These are phyloP conservation scores for Penicillium sp. DNA, from an alignment of 2,329 filamentous ascomycete species.

Conservation along the genomic window DNA sequence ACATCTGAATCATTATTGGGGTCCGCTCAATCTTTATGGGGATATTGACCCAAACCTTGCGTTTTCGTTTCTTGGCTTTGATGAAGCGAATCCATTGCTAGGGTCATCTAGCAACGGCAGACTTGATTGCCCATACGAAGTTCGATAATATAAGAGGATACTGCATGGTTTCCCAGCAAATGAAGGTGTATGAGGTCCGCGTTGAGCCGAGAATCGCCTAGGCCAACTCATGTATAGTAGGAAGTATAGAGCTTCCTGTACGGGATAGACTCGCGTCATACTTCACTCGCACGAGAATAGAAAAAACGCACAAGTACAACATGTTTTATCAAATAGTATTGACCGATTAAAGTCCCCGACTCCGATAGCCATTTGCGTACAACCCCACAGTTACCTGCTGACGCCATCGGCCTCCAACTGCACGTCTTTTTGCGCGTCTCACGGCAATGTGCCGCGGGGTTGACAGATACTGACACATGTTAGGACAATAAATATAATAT, in stretches of 20 bases:
- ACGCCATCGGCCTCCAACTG: slow-evolving; percentile 23
- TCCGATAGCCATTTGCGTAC: not conserved
- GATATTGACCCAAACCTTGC: not conserved
- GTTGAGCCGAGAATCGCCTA: too few relatives aligned
- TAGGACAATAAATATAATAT: slow-evolving; percentile 5
- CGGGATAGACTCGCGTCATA: not conserved
- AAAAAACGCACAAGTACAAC: not conserved
- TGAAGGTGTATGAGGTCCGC: too few relatives aligned
- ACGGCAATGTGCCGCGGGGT: slow-evolving; percentile 9
- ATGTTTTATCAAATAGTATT: not conserved
- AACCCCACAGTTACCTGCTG: slow-evolving; percentile 10
- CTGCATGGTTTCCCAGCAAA: not conserved
- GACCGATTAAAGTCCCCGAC: not conserved
- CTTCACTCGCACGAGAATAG: not conserved
- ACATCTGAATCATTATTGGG: not conserved
- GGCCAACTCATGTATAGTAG: too few relatives aligned
- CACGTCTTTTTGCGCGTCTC: slow-evolving; percentile 15
- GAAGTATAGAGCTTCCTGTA: not conserved
- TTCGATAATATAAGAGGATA: not conserved
- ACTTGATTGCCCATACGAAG: too few relatives aligned
- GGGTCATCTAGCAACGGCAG: too few relatives aligned
- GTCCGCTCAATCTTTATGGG: not conserved
- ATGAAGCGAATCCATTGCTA: not conserved
- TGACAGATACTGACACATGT: slow-evolving; percentile 1
- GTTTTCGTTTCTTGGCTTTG: not conserved